Base-by-base conservation (phyloP, 2,329 filamentous ascomycete species). In the Xylariomycetidae sp. region DNA sequence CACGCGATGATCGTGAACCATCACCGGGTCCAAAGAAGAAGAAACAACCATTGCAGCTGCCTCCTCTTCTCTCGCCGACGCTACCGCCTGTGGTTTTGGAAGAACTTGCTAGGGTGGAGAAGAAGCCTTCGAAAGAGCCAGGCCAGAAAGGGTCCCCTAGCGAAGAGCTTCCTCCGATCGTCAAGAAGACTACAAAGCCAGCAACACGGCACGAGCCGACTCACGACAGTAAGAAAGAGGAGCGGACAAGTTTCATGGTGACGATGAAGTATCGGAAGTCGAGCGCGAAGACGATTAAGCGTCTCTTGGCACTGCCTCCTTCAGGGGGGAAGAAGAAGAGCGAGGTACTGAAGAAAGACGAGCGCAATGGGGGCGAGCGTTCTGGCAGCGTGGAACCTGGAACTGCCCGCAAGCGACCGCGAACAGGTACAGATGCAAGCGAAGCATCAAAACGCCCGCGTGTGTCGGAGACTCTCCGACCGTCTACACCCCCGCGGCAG, bases 41-140 rank as follows among this genome's bases (percentile, higher is more conserved):
- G 7, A 57, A 57, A 29, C n/a, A n/a, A n/a, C n/a, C n/a, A n/a
- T n/a, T n/a, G n/a, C n/a, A n/a, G n/a, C 52, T 76, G 17, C 74
- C 72, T 1, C 57, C 65, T 0, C 56, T 77, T 6, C 57, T 78
- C 9, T 78, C 74, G 1, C 74, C 74, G 0, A 77, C 72, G 0
- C 51, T 78, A 6, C 74, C 74, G 1, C 58, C 69, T 0, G 50
- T 67, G 13, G 56, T 78, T 0, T 70, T 76, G 39, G 66, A 63
- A 36, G 64, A 66, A 19, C 53, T 71, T 12, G 58, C 56, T 12
- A 59, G 53, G 19, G 24, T 55, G n/a, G 57, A 59, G 35, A 60
- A 53, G 31, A 53, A 46, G 14, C 28, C 45, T 13, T 39, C 40
- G 17, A 57, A 54, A 35, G 50, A 52, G 22, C 23, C 35, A 7